Base-by-base conservation (phyloP, 1,284 basidiomycete species). In the Golubevia sp. region DNA sequence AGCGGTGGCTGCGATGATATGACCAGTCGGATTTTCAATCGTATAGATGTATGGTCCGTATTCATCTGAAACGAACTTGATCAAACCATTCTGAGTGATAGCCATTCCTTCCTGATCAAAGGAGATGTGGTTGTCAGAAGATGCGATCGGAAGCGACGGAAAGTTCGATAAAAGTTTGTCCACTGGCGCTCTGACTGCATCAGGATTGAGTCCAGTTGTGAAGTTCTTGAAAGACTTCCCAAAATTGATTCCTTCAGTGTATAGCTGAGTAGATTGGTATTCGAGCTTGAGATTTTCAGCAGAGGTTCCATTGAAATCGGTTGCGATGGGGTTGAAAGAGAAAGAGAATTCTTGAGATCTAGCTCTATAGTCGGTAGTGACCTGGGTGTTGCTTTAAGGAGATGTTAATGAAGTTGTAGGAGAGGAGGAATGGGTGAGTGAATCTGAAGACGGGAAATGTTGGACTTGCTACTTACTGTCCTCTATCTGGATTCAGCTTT, bases 41-140 rank as follows among this genome's bases (percentile, higher is more conserved):
- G 86, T 69, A 78, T 90, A 90, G 74, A 91, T 88, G 74, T 90
- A 90, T 2, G 90, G 89, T 0, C 89, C 90, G 76, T 91, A 91
- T 82, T 91, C 88, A 70, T 91, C 90, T 62, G 88, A 88, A 24
- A 88, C 84, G 88, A 88, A 90, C 58, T 55, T 55, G 51, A 58
- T 49, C 30, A 48, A 68, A 70, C 89, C 89, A 74, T 91, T 89
- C 0, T 82, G 72, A 68, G 88, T 88, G 2, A 88, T 80, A 1
- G 88, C 88, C 2, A 91, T 77, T 2, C 90, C 90, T 73, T 91
- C 90, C 0, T 86, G 83, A 71, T 91, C 90, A 15, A 90, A 70
- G 0, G 86, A 85, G 49, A 91, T 80, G 62, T 86, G 88, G 48
- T 86, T 83, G 67, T 88, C 64, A 4, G 64, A 66, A 85, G 8